These are phyloP conservation scores for Yamadazyma laniorum DNA, from an alignment of 805 yeast genomes.

Conservation along the genomic window DNA sequence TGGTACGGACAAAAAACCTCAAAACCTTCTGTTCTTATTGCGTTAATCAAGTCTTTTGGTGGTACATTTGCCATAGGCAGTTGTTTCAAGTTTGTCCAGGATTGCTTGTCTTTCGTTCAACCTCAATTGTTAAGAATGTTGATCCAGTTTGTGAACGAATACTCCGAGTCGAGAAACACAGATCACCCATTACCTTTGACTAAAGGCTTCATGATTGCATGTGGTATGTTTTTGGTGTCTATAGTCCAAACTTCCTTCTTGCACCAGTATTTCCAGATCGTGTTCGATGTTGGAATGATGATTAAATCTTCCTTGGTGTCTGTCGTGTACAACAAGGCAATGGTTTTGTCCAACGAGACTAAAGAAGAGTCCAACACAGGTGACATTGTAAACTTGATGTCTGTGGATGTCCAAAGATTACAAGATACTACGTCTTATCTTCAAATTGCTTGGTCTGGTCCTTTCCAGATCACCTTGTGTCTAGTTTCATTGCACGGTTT, in stretches of 20 bases:
- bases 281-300: constrained; percentile 74
- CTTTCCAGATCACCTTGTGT: constrained; percentile 81
- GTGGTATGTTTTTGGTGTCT: constrained; percentile 72
- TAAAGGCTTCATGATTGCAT: constrained; percentile 72
- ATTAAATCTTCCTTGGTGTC: constrained; percentile 69
- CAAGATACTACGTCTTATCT: constrained; percentile 80
- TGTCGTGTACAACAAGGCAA: constrained; percentile 63
- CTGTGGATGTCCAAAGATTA: constrained; percentile 87
- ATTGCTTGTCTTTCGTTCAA: constrained; percentile 56
- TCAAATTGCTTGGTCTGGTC: constrained; percentile 88
- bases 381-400: constrained; percentile 91
- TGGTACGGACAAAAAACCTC: constrained; percentile 58
- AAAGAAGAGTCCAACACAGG: constrained; percentile 76
- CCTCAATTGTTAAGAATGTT: constrained; percentile 30
- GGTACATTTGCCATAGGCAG: constrained; percentile 68
- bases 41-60: constrained; percentile 74
- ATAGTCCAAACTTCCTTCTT: constrained; percentile 73
- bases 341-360: constrained; percentile 69
- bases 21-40: constrained; percentile 54
- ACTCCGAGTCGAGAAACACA: constrained; percentile 30
- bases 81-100: constrained; percentile 68
- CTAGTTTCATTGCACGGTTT: constrained; percentile 67
- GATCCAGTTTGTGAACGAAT: constrained; percentile 36
- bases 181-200: constrained; percentile 59
- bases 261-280: constrained; percentile 77